Conservation (phyloP, 805 yeast species). For the Suhomyces sp. region DNA sequence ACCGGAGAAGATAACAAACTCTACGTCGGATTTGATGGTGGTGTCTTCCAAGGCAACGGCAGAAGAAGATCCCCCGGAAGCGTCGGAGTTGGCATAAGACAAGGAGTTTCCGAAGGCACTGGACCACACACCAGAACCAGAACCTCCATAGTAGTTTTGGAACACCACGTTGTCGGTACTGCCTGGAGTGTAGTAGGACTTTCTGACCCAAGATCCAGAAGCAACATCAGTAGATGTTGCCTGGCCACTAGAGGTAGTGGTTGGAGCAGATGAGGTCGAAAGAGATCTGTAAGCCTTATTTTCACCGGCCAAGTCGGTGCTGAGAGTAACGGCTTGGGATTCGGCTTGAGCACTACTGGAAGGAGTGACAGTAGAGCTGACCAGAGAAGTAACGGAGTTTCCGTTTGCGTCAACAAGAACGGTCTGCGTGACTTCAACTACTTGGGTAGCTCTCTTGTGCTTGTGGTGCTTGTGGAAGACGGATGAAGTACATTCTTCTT, state of each 20-base stretch:
- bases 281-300: slow-evolving; percentile 9
- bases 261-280: slow-evolving; percentile 9
- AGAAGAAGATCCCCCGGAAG: slow-evolving; percentile 65
- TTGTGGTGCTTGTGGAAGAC: slow-evolving; percentile 45
- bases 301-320: slow-evolving; percentile 8
- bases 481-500: slow-evolving; percentile 47
- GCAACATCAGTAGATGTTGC: slow-evolving; percentile 22
- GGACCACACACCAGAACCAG: slow-evolving; percentile 88
- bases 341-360: slow-evolving; percentile 9
- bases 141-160: slow-evolving; percentile 86
- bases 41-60: slow-evolving; percentile 69
- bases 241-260: slow-evolving; percentile 10
- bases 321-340: slow-evolving; percentile 13
- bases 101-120: slow-evolving; percentile 87
- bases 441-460: slow-evolving; percentile 60
- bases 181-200: slow-evolving; percentile 66
- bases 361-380: slow-evolving; percentile 18
- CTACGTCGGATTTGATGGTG: slow-evolving; percentile 68
- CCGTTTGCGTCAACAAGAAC: slow-evolving; percentile 67
- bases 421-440: slow-evolving; percentile 74
- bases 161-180: slow-evolving; percentile 69
- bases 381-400: slow-evolving; percentile 26
- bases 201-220: slow-evolving; percentile 68
- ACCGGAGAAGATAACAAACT: slow-evolving; percentile 80
- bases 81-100: slow-evolving; percentile 78